Evolutionary conservation across 2,329 filamentous ascomycete genomes (phyloP).

Genomic region (Lachnellula arida): DNA sequence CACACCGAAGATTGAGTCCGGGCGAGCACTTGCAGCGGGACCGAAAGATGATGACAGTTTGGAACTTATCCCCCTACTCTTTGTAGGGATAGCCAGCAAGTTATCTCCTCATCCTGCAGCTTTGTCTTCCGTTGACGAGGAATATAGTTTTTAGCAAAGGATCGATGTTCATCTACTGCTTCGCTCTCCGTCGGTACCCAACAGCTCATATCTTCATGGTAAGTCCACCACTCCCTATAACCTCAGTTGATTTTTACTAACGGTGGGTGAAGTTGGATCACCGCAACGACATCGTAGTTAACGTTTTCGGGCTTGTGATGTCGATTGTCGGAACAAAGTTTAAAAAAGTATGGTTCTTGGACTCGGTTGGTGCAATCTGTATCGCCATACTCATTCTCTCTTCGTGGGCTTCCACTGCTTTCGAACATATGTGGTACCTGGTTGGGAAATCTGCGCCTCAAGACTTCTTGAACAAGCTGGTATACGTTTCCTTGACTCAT

Average conservation of each 20-base stretch:
- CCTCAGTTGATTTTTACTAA: neutral
- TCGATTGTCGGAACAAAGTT: slow-evolving; percentile 71
- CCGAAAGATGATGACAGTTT: slow-evolving; percentile 39
- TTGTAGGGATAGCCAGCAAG: slow-evolving; percentile 50
- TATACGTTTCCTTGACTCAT: slow-evolving; percentile 93
- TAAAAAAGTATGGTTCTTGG: slow-evolving; percentile 69
- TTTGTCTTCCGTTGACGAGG: neutral
- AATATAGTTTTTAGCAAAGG: slow-evolving; percentile 46
- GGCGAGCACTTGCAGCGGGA: slow-evolving; percentile 45
- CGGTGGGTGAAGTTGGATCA: slow-evolving; percentile 10
- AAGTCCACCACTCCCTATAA: slow-evolving; percentile 11
- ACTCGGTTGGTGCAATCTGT: slow-evolving; percentile 71
- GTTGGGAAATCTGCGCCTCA: slow-evolving; percentile 74
- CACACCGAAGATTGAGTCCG: slow-evolving; percentile 46
- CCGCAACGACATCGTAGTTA: slow-evolving; percentile 78
- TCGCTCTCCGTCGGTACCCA: slow-evolving; percentile 48
- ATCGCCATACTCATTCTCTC: slow-evolving; percentile 75
- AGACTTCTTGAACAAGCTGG: slow-evolving; percentile 76
- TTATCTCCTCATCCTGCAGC: slow-evolving; percentile 1
- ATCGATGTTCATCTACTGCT: slow-evolving; percentile 50
- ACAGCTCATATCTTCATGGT: slow-evolving; percentile 52
- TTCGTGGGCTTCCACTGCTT: slow-evolving; percentile 71
- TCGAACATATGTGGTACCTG: slow-evolving; percentile 74
- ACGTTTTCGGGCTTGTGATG: slow-evolving; percentile 82
- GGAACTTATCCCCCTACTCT: slow-evolving; percentile 50